Evolutionary conservation across 208 protist species (phyloP).

Genomic region (Endotrypanum monterogeii): DNA sequence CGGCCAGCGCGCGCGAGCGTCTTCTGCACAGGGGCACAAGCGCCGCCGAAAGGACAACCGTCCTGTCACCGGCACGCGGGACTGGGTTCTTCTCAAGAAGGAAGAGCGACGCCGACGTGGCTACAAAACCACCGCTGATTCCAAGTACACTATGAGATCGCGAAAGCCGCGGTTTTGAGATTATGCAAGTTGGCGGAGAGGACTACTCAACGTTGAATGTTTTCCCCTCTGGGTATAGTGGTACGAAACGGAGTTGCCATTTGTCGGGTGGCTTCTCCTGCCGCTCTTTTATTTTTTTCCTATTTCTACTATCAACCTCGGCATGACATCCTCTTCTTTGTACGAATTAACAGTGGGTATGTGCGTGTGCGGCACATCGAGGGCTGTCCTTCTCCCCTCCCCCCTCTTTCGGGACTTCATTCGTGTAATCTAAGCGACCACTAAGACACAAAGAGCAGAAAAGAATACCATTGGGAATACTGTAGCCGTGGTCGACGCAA

Average conservation of each 20-base stretch:
- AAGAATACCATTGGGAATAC: not conserved
- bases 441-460: not conserved
- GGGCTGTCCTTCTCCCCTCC: not conserved
- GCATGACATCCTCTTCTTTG: not conserved
- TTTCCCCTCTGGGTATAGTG: no score
- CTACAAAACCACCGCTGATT: slow-evolving; percentile 86
- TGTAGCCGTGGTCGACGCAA: not conserved
- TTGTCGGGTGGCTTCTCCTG: not conserved
- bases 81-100: slow-evolving; percentile 97
- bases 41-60: slow-evolving; percentile 69
- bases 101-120: slow-evolving; percentile 93
- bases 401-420: not conserved
- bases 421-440: not conserved
- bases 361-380: not conserved
- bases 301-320: not conserved
- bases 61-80: slow-evolving; percentile 75
- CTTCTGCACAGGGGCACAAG: slow-evolving; percentile 35
- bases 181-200: not conserved
- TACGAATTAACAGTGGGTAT: not conserved
- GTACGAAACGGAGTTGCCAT: not conserved
- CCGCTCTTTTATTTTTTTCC: not conserved
- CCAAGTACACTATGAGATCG: slow-evolving; percentile 97
- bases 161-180: slow-evolving; percentile 89
- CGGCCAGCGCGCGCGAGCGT: slow-evolving; percentile 47
- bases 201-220: no score